Percentiles rank a stretch among this genome's conserved stretches.
Conservation (phyloP, 2,329 filamentous ascomycete species). For the Trichoderma lentiforme region DNA sequence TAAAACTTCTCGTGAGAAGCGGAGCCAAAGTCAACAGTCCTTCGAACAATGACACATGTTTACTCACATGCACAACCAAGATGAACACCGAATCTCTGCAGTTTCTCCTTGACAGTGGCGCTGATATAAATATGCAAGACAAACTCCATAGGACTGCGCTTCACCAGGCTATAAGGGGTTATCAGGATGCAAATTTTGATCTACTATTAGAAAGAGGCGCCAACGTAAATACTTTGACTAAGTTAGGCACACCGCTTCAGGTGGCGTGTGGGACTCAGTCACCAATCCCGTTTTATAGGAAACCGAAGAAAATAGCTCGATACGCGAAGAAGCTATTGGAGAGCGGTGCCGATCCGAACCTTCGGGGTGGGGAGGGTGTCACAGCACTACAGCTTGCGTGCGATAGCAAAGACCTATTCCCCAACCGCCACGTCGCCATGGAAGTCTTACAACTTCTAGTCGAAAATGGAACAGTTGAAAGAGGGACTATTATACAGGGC, state of each 20-base stretch:
- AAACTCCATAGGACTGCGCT: neutral
- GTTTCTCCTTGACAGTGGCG: neutral
- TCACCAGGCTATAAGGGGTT: fast-evolving
- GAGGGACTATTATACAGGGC: neutral
- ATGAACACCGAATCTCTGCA: neutral
- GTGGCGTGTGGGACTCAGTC: too few species aligned
- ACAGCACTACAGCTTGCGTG: neutral
- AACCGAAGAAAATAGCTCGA: too few species aligned
- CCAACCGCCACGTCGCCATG: neutral
- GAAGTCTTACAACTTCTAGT: neutral
- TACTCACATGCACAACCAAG: neutral
- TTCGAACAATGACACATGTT: neutral
- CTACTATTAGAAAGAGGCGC: neutral
- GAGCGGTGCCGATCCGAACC: neutral
- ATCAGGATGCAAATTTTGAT: fast-evolving
- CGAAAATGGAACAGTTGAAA: neutral
- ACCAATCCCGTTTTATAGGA: too few species aligned
- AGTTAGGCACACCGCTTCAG: neutral
- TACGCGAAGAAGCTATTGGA: neutral
- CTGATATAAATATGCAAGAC: neutral
- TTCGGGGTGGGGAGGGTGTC: neutral
- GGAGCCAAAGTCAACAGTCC: neutral
- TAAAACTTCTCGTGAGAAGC: neutral
- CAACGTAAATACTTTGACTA: neutral
- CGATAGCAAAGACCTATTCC: neutral